These are phyloP conservation scores for Zea luxurians DNA, from an alignment of 176 grass and related monocot species.

Conservation along the genomic window DNA sequence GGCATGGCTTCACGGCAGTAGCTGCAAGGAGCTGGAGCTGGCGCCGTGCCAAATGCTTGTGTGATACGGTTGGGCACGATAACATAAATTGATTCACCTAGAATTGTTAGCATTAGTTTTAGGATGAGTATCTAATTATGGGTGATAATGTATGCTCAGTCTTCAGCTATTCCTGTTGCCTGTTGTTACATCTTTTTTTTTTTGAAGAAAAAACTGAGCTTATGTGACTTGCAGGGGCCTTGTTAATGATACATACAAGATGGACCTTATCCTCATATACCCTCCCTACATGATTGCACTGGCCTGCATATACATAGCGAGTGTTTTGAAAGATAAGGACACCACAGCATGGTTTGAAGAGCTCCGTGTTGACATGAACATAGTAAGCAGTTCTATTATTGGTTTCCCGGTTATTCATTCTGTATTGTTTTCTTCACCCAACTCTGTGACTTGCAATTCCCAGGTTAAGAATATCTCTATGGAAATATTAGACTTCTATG, in stretches of 20 bases:
- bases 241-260: constrained; percentile 96
- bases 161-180: constrained; percentile 1
- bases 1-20: background rate
- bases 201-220: background rate
- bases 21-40: background rate
- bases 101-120: background rate
- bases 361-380: constrained; percentile 91
- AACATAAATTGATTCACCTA: background rate
- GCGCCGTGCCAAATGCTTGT: background rate
- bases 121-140: background rate
- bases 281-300: constrained; percentile 97
- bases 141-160: background rate
- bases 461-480: constrained; percentile 93
- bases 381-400: constrained; percentile 34
- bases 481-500: constrained; percentile 93
- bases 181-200: background rate
- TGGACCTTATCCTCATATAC: constrained; percentile 92
- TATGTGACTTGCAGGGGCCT: constrained; percentile 69
- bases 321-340: constrained; percentile 81
- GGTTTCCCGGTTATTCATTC: background rate
- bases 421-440: background rate
- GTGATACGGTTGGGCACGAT: background rate
- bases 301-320: constrained; percentile 93
- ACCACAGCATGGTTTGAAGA: constrained; percentile 86
- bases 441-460: background rate